Conservation (phyloP, 352 stramenopile genomes). For the Globisporangium iwayamae region DNA sequence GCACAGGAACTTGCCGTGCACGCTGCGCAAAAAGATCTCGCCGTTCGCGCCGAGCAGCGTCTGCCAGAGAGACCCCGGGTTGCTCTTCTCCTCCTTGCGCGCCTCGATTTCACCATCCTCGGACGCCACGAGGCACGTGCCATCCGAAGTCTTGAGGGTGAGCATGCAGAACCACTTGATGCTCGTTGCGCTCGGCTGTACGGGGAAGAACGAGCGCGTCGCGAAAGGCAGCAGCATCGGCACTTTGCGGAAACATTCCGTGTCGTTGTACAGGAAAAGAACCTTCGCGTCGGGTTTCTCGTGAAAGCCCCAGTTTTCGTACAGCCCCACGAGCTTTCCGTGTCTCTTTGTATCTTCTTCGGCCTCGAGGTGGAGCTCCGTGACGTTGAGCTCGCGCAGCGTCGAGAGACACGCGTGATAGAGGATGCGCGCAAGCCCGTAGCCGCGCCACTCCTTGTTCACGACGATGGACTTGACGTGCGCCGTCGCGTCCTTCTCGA, state of each 20-base stretch:
- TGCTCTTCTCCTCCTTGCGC: slow-evolving; percentile 14
- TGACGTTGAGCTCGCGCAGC: slow-evolving; percentile 51
- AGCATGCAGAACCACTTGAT: slow-evolving; percentile 76
- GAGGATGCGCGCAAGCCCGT: slow-evolving; percentile 70
- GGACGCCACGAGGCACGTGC: slow-evolving; percentile 60
- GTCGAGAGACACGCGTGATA: slow-evolving; percentile 73
- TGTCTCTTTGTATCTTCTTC: slow-evolving; percentile 64
- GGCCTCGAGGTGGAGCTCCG: slow-evolving; percentile 50
- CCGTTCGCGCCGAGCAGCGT: slow-evolving; percentile 51
- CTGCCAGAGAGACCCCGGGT: slow-evolving; percentile 65
- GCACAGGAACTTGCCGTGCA: slow-evolving; percentile 82
- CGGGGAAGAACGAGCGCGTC: slow-evolving; percentile 31
- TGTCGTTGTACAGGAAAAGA: slow-evolving; percentile 83
- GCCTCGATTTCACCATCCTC: slow-evolving; percentile 64
- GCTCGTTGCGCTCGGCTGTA: slow-evolving; percentile 29
- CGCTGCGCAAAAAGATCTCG: slow-evolving; percentile 70
- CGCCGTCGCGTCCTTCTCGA: slow-evolving; percentile 49
- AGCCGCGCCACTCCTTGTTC: slow-evolving; percentile 60
- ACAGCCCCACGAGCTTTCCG: slow-evolving; percentile 63
- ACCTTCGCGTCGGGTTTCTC: slow-evolving; percentile 55
- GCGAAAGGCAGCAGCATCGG: slow-evolving; percentile 62
- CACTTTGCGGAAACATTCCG: slow-evolving; percentile 82
- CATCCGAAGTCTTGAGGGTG: slow-evolving; percentile 54
- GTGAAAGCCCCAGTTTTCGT: slow-evolving; percentile 66
- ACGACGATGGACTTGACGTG: slow-evolving; percentile 80